Base-by-base conservation (phyloP, 2,329 filamentous ascomycete genomes). In the Clonostachys solani region DNA sequence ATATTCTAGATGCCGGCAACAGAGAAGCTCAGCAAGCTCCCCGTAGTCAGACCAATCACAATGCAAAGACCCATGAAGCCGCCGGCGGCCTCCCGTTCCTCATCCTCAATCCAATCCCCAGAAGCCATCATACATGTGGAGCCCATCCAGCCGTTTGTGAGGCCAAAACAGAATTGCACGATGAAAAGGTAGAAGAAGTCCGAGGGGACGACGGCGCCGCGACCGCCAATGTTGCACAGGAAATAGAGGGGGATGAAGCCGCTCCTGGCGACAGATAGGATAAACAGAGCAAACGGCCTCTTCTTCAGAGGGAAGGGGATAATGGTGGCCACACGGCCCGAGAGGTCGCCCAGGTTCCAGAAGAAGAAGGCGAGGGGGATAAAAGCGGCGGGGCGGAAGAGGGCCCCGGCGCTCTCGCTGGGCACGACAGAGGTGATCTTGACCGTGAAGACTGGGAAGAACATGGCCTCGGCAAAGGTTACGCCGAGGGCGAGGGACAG, bases 31-130 rank as follows among this genome's bases (percentile, higher is more conserved):
- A 95, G 65, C 57, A 97, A 66, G 68, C 92, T 97, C n/a, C 94
- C 94, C 19, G 77, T 75, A 3, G 90, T 81, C 66, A 97, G 68
- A 0, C 94, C 94, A 6, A 80, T 82, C 16, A 96, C 89, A n/a
- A 97, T 79, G 64, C 86, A 90, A 52, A 96, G 66, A 5, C 88
- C 87, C 94, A 99, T 97, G 64, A 97, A 97, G 2, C 87, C 90
- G 42, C 92, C 94, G 0, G 91, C 85, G 6, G 90, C 92, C 69
- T 96, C 91, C 34, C 87, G 77, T 71, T 99, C 92, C 10, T 85
- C 83, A 2, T 86, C 81, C 5, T 86, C 84, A 1, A 97, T 92
- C 80, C 84, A 92, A 54, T 88, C 83, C 1, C 80, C 81, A 1
- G 91, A 86, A 1, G 87, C 87, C 81, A 97, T 95, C 92, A 99